phyloP scores from a whole-genome alignment of 441 rosid genomes.

The Raphanus hybrid region DNA sequence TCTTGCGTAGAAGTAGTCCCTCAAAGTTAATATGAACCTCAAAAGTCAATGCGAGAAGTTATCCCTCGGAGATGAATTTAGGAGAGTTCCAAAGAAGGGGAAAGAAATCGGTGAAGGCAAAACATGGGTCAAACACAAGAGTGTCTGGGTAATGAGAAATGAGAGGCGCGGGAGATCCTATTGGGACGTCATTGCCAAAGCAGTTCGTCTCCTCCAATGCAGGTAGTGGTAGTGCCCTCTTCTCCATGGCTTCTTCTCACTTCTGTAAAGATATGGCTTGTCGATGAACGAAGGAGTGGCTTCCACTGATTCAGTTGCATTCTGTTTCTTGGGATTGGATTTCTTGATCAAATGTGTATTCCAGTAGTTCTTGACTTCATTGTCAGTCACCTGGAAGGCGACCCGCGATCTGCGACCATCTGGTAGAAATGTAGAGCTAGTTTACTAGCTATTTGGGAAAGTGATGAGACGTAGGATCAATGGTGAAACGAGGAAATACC shows the following conservation, averaged over 20 bases:
- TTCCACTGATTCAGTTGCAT: constrained; percentile 37
- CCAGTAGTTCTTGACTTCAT: constrained; percentile 79
- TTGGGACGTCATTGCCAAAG: constrained; percentile 42
- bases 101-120: constrained; percentile 55
- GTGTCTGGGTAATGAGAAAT: constrained; percentile 40
- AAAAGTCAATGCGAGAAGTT: constrained; percentile 39
- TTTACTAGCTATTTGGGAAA: neutral
- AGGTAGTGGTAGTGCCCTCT: constrained; percentile 18
- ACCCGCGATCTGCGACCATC: constrained; percentile 72
- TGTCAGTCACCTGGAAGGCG: constrained; percentile 72
- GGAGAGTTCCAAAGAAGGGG: constrained; percentile 45
- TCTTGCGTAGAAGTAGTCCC: constrained; percentile 35
- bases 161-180: constrained; percentile 44
- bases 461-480: neutral
- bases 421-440: neutral
- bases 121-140: constrained; percentile 52
- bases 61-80: constrained; percentile 8
- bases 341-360: constrained; percentile 73
- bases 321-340: constrained; percentile 46
- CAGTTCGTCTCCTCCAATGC: constrained; percentile 48
- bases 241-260: constrained; percentile 31
- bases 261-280: constrained; percentile 29
- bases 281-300: constrained; percentile 4
- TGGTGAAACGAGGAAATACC: constrained; percentile 44
- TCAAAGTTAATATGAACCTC: constrained; percentile 12